Conservation (phyloP, 148 eudicot genomes). For the Cornus controversa region DNA sequence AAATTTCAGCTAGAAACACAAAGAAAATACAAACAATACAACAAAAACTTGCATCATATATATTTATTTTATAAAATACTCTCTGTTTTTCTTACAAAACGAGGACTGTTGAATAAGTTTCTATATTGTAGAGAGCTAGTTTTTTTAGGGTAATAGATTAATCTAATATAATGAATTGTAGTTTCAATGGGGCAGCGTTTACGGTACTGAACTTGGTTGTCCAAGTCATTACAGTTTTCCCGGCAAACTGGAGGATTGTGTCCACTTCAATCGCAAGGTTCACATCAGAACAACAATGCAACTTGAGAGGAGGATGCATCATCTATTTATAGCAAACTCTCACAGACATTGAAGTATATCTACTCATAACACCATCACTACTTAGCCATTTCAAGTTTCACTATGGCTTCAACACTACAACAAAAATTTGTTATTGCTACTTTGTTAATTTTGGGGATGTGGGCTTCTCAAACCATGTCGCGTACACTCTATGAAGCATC, state of each 20-base stretch:
- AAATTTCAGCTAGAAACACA: not conserved
- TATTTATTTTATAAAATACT: too few species aligned
- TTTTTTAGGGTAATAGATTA: too few species aligned
- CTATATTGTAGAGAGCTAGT: not conserved
- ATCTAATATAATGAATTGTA: not conserved
- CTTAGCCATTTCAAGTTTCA: not conserved
- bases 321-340: not conserved
- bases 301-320: not conserved
- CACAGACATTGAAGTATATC: not conserved
- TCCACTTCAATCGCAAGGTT: not conserved
- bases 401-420: conserved; percentile 3
- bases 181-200: not conserved
- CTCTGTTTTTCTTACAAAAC: too few species aligned
- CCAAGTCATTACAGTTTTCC: not conserved
- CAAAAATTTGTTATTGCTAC: too few species aligned
- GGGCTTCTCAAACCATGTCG: too few species aligned
- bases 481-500: too few species aligned
- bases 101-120: not conserved
- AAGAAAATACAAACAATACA: not conserved
- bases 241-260: not conserved
- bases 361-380: not conserved
- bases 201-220: not conserved
- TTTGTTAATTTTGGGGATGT: too few species aligned
- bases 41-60: not conserved
- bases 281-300: not conserved